Evolutionary conservation across 148 eudicot genomes (phyloP).

Genomic region (Nepenthes gracilis): DNA sequence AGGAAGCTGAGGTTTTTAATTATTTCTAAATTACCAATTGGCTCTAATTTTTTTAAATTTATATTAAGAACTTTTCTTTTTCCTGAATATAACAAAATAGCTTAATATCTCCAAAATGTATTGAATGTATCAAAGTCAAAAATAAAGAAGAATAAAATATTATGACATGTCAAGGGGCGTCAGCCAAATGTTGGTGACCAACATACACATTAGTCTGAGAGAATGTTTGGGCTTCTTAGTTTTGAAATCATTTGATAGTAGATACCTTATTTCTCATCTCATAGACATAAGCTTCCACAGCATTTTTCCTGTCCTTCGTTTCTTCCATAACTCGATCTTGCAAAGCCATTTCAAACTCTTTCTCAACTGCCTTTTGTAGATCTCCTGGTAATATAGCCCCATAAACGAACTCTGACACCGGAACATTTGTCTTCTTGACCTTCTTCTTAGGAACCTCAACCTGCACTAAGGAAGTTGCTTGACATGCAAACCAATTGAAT

Average conservation of each 20-base stretch:
- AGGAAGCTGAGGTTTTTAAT: too few relatives aligned
- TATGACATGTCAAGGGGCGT: too few relatives aligned
- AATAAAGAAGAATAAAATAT: too few relatives aligned
- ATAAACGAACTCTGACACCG: constrained; percentile 55
- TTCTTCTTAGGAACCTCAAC: constrained; percentile 72
- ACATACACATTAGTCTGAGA: too few relatives aligned
- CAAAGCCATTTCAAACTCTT: constrained; percentile 93
- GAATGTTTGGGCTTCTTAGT: too few relatives aligned
- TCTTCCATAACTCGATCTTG: constrained; percentile 95
- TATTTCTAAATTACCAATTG: too few relatives aligned
- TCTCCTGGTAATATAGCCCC: constrained; percentile 53
- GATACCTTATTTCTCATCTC: constrained; percentile 87
- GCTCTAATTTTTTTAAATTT: too few relatives aligned
- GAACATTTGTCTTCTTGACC: constrained; percentile 60
- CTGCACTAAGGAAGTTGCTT: constrained; percentile 15
- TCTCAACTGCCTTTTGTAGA: constrained; percentile 76
- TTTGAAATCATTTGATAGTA: not conserved
- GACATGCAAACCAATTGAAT: not conserved
- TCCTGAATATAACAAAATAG: too few relatives aligned
- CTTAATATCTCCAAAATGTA: too few relatives aligned
- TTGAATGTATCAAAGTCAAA: too few relatives aligned
- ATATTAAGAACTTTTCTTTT: too few relatives aligned
- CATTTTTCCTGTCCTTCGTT: constrained; percentile 83
- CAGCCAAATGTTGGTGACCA: too few relatives aligned
- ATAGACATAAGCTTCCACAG: constrained; percentile 86